Base-by-base conservation (phyloP, 306 rosid species). In the Dalbergia cochinchinensis region DNA sequence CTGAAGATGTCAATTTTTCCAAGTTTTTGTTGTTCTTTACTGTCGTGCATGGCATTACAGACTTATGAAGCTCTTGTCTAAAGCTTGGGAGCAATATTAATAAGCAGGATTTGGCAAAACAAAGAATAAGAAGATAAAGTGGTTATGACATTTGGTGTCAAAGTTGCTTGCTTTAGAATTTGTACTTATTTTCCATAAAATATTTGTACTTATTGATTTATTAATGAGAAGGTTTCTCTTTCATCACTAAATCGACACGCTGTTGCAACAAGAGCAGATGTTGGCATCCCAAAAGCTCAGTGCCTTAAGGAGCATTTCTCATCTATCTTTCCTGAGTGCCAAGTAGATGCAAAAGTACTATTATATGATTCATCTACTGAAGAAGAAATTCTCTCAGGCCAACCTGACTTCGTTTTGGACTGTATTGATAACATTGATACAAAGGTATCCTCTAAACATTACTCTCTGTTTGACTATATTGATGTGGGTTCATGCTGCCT, bases 191-290 rank as follows among this genome's bases (percentile, higher is more conserved):
- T 47, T 83, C 60, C 63, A 31, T 50, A 71, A 78, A 12, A 70
- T 65, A 71, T 69, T 13, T 45, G 61, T 86, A 83, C 88, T 85
- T 68, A 83, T 79, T 65, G 85, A 78, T 83, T 83, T 76, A 81
- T 87, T 85, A 78, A 82, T 89, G 89, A 83, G 75, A 84, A 94
- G 99, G 99, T 94, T 76, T 94, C 99, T 80, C 94, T 94, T 77
- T 94, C 97, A 83, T 94, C 99, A 67, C 95, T 94, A 75, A 94
- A 92, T 86, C 97, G 99, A 73, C 99, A 94, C 77, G 97, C 99
- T 84, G 95, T 92, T 86, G 99, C 99, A 73, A 91, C 97, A 86
- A 91, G 99, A 82, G 93, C 97, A 84, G 97, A 94, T 86, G 99
- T 94, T 69, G 99, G 99, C 84, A 85, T 90, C 79, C 86, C 99